Percentiles rank a stretch among this genome's conserved stretches.
Conservation (phyloP, 257 asterid genomes). For the Solanum pimpinellifolium region DNA sequence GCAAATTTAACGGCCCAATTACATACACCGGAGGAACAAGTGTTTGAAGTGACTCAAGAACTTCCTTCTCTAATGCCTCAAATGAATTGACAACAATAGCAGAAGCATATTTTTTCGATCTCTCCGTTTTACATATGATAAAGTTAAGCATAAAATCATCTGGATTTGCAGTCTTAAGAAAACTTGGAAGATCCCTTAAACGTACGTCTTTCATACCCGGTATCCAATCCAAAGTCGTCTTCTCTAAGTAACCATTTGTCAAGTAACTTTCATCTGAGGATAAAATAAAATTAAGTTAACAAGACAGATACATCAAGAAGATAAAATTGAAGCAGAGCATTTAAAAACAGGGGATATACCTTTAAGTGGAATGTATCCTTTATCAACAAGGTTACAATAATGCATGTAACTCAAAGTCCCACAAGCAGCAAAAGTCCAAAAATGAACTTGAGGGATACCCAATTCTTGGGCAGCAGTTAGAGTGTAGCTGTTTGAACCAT, state of each 20-base stretch:
- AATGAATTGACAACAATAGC: not conserved
- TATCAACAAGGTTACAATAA: not conserved
- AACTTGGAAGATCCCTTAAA: not conserved
- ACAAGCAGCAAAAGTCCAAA: conserved; percentile 12
- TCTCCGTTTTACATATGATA: not conserved
- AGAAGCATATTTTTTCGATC: not conserved
- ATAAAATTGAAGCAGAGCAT: not conserved
- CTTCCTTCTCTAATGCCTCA: not conserved
- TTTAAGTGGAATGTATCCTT: conserved; percentile 13
- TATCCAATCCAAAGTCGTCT: not conserved
- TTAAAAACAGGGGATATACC: not conserved
- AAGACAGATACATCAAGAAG: not conserved
- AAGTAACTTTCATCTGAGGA: conserved; percentile 2
- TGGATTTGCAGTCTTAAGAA: not conserved
- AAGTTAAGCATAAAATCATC: not conserved
- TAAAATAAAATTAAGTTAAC: not conserved
- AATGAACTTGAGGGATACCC: conserved; percentile 10
- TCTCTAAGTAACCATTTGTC: conserved; percentile 6
- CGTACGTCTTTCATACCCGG: conserved; percentile 6
- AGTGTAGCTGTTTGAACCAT: conserved; percentile 11
- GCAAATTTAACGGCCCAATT: not conserved
- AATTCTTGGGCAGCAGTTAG: conserved; percentile 15
- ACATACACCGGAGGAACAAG: not conserved
- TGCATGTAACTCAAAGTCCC: conserved; percentile 8
- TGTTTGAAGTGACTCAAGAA: not conserved